Evolutionary conservation across 1,284 basidiomycete genomes (phyloP).

Genomic region (Vanrija sp.): DNA sequence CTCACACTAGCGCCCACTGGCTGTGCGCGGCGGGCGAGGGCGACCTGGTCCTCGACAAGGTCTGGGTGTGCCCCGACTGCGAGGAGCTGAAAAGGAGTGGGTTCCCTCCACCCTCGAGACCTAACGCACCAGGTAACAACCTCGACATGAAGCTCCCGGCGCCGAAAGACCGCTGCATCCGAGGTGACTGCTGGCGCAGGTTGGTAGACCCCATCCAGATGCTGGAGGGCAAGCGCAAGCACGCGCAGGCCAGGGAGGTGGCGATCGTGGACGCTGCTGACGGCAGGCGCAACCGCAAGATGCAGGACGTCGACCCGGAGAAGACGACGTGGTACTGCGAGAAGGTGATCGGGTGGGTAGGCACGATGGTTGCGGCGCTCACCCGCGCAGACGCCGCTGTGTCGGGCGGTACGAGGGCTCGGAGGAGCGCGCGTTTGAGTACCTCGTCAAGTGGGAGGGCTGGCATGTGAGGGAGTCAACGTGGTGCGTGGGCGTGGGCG

Average conservation of each 20-base stretch:
- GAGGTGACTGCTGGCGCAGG: conserved; percentile 18
- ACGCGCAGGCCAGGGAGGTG: not conserved
- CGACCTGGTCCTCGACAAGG: not conserved
- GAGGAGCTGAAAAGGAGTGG: not conserved
- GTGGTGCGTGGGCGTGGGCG: conserved; percentile 12
- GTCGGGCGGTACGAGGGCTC: conserved; percentile 2
- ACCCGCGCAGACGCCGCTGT: not conserved
- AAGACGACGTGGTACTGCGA: conserved; percentile 10
- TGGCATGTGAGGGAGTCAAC: conserved; percentile 16
- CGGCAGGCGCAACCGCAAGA: conserved; percentile 10
- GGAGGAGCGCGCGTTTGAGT: conserved; percentile 10
- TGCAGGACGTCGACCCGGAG: conserved; percentile 9
- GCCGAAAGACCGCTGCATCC: conserved; percentile 14
- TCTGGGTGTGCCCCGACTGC: conserved; percentile 8
- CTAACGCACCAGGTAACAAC: conserved; percentile 3
- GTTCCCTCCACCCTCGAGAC: not conserved
- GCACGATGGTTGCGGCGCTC: no score
- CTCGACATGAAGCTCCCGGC: conserved; percentile 7
- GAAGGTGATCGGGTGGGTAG: conserved; percentile 9
- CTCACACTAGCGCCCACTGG: conserved; percentile 3
- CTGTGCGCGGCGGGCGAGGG: not conserved
- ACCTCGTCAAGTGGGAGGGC: conserved; percentile 21
- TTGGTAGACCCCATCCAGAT: not conserved
- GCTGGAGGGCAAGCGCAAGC: no score
- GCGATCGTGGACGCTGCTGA: not conserved